Percentiles rank a stretch among this genome's conserved stretches.
phyloP scores from a whole-genome alignment of 768 basidiomycete genomes.

The Russula virescens region DNA sequence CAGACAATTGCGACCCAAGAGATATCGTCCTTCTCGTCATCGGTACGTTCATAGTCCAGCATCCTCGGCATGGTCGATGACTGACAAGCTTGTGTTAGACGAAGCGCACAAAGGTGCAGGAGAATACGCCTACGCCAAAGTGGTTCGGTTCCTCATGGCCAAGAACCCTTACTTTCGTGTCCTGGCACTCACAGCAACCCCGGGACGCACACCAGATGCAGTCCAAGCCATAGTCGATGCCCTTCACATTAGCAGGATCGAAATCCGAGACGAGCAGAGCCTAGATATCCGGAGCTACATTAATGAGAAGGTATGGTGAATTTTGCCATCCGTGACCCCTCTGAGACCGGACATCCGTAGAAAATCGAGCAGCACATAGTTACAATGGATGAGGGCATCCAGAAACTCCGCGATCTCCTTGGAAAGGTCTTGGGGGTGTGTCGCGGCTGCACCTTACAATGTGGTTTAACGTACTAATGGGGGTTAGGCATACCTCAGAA shows the following conservation, averaged over 20 bases:
- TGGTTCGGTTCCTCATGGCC: constrained; percentile 84
- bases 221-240: constrained; percentile 89
- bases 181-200: constrained; percentile 92
- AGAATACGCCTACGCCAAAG: constrained; percentile 86
- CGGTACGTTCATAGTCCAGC: constrained; percentile 41
- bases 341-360: constrained; percentile 34
- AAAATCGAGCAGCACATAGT: constrained; percentile 75
- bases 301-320: constrained; percentile 64
- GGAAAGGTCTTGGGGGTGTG: constrained; percentile 69
- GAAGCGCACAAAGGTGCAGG: constrained; percentile 95
- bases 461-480: background rate
- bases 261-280: constrained; percentile 88
- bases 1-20: constrained; percentile 64
- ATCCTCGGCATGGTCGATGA: background rate
- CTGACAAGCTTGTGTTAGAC: constrained; percentile 41
- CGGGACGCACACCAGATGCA: constrained; percentile 78
- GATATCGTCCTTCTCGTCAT: constrained; percentile 87
- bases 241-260: constrained; percentile 90
- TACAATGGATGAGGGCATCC: constrained; percentile 60
- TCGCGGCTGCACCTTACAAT: constrained; percentile 3
- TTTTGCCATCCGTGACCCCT: background rate
- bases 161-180: constrained; percentile 93
- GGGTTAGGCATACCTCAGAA: constrained; percentile 2
- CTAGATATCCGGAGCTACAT: constrained; percentile 82
- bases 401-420: constrained; percentile 60